Evolutionary conservation across 129 eudicot genomes (phyloP), one percentile per base, ranked within the genome.

Genomic region (Daucus carota): DNA sequence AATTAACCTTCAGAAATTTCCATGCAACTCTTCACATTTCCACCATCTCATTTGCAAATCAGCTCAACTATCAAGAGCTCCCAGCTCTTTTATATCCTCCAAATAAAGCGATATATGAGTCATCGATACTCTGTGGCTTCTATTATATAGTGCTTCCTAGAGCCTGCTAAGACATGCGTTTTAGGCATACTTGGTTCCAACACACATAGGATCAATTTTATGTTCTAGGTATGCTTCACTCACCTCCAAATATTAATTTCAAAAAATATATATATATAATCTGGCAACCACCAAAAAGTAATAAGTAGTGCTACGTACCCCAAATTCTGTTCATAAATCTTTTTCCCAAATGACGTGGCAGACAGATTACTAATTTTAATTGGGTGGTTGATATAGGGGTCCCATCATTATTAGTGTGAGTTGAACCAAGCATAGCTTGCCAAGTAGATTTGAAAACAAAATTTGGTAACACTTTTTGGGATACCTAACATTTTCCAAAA

Each of bases 31-130:
- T 46, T 20, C 34, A 32, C 26, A 26, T 33, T n/a, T 31, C 22
- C 57, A 67, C 78, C 59, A 46, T 72, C 57, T 59, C 70, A 20
- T n/a, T 20, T 20, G 48, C 29, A 36, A 50, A 70, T 46, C 66
- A 66, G 26, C 47, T 92, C 86, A 94, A 78, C 88, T 67, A 65
- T 94, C 98, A 16, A 91, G 97, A 44, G 98, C 98, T 78, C 98
- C 98, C 28, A 94, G 90, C n/a, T 88, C 97, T 79, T 94, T 94
- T 97, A 94, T 94, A 78, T 94, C 98, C 87, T 94, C 97, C 79
- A 94, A 86, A 83, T n/a, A 94, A 94, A 34, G 97, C 97, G 87
- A 72, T 84, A 74, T 94, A 94, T 10, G 98, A 94, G 80, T 91
- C 98, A 81, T 94, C 98, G 41, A 89, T 86, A 48, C 98, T 93